Evolutionary conservation across 129 eudicot genomes (phyloP), one percentile per base, ranked within the genome.

Genomic region (Flaveria bidentis): DNA sequence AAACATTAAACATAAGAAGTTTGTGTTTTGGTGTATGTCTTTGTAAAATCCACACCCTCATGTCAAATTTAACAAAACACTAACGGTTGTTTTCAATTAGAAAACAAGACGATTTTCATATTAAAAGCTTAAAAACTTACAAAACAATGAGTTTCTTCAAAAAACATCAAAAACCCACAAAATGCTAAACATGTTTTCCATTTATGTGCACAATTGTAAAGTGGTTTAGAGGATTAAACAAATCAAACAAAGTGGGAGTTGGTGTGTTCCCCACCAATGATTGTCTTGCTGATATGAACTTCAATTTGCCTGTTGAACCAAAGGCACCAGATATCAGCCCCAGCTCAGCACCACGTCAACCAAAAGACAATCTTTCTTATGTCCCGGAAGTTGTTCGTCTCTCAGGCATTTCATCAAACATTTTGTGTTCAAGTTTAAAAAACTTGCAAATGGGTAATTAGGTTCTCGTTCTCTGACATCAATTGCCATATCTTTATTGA

Each of bases 251-350:
- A 53, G 76, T 78, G 76, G 86, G 46, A 73, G 73, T 73, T 78
- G 80, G 86, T 82, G 68, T 77, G 82, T 49, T 60, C 49, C 74
- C 86, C 86, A 78, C 83, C 83, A 66, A 66, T 65, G 76, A 72
- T 56, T 77, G 82, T 72, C 72, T 53, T 75, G 60, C 39, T 33
- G 20, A 67, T 46, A 49, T 72, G 79, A 78, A 72, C 82, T 72
- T 77, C 42, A 77, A 63, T 25, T 64, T 82, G 82, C 78, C 82
- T 55, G 57, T 39, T 50, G 53, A 67, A 72, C 15, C 20, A 33
- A 18, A n/a, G 67, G 78, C 82, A 82, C 22, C 4, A 11, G 18
- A 60, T 49, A 78, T 12, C 52, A 47, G n/a, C 12, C 52, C 13
- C 52, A 51, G 57, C 2, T 17, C 78, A 16, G 6, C 78, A 79